Conservation (phyloP, 1,284 basidiomycete species). For the Trametes polyzona region DNA sequence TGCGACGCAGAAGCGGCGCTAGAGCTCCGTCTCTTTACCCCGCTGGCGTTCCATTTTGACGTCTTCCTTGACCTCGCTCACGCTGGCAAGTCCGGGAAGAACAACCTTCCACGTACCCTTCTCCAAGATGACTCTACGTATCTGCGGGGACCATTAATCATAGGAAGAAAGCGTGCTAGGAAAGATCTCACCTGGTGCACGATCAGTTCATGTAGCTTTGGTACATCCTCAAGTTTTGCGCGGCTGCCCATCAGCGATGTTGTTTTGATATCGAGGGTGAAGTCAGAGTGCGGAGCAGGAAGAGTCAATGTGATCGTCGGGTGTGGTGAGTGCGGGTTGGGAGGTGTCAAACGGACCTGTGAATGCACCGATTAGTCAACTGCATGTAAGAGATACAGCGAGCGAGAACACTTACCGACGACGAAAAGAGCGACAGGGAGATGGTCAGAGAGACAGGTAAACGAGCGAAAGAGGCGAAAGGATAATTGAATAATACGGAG, state of each 20-base stretch:
- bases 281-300: slow-evolving; percentile 40
- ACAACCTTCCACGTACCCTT: slow-evolving; percentile 69
- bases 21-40: slow-evolving; percentile 6
- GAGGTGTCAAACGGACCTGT: slow-evolving; percentile 41
- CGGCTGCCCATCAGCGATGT: slow-evolving; percentile 83
- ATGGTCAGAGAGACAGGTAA: slow-evolving; percentile 80
- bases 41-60: slow-evolving; percentile 40
- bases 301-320: slow-evolving; percentile 62
- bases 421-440: slow-evolving; percentile 76
- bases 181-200: slow-evolving; percentile 68
- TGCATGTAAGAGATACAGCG: neutral
- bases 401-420: slow-evolving; percentile 51
- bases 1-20: too few species aligned
- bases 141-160: slow-evolving; percentile 24
- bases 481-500: slow-evolving; percentile 83
- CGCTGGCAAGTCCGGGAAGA: slow-evolving; percentile 63
- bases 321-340: slow-evolving; percentile 36
- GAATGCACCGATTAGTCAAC: neutral
- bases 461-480: slow-evolving; percentile 76
- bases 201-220: slow-evolving; percentile 83
- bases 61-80: slow-evolving; percentile 48
- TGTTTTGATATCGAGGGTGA: slow-evolving; percentile 71
- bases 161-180: neutral
- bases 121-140: slow-evolving; percentile 52
- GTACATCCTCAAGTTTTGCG: slow-evolving; percentile 82